Base-by-base conservation (phyloP, 148 eudicot species). In the Camellia japonica region DNA sequence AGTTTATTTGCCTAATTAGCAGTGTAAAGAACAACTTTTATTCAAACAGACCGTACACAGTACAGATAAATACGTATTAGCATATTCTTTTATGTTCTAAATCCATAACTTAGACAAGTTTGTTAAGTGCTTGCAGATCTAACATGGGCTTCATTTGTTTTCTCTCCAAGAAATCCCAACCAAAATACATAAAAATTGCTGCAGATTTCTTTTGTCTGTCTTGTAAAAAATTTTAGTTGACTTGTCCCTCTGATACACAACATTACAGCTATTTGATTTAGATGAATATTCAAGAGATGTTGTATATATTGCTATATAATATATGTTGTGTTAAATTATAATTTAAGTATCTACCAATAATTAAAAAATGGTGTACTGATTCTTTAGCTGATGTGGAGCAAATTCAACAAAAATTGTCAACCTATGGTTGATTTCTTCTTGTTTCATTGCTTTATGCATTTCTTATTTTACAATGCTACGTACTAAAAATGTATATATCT, bases 251-350 rank as follows among this genome's bases (percentile, higher is more conserved):
- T 82, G 30, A 18, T 59, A 5, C 30, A 60, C 43, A 68, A 73
- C 88, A 85, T 61, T 68, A 82, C 88, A 85, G 88, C 83, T 82
- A 71, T 64, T 30, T 30, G 38, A 30, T 30, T 30, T 74, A 65
- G 42, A 65, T 67, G 52, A 55, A 76, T 59, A 55, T 71, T 72
- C 43, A 70, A 67, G 41, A 54, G 20, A 58, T 71, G 61, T 44
- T 64, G 58, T 76, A 77, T 16, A 10, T 30, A 30, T 30, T 30
- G 41, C 46, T 12, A 67, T 12, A 43, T 10, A 30, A 30, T 43
- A 63, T 41, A 7, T 49, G 12, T 43, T 18, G 20, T 2, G 5
- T 69, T 6, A 44, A 7, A 69, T 65, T 13, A 44, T 69, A 30
- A 30, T 69, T 44, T 14, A 56, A 56, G 60, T 14, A 56, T 56